Percentiles rank a stretch among this genome's conserved stretches.
These are phyloP conservation scores for Sporothrix inflata DNA, from an alignment of 2,329 filamentous ascomycete species.

Conservation along the genomic window DNA sequence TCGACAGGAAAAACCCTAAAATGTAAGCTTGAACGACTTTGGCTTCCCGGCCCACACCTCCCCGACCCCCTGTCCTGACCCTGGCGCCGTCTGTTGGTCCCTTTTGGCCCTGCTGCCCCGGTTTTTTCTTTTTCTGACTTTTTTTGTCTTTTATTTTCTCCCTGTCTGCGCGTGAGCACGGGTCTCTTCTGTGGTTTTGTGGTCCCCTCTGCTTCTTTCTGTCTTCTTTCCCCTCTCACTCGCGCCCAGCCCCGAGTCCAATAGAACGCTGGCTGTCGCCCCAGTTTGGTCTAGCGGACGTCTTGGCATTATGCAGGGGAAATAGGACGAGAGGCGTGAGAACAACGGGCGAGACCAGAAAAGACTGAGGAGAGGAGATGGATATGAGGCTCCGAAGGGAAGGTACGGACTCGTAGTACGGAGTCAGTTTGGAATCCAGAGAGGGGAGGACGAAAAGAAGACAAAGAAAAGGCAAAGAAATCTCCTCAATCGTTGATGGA, in stretches of 20 bases:
- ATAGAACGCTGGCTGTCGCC: background rate
- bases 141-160: background rate
- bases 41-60: constrained; percentile 14
- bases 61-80: background rate
- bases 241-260: background rate
- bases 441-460: background rate
- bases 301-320: constrained; percentile 25
- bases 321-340: background rate
- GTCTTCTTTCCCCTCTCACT: background rate
- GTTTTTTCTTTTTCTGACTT: background rate
- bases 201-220: background rate
- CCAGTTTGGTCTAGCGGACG: background rate
- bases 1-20: constrained; percentile 19
- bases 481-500: background rate
- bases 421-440: background rate
- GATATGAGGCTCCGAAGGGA: background rate
- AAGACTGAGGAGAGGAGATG: background rate
- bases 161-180: background rate
- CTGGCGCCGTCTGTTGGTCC: constrained; percentile 1
- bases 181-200: too few species aligned
- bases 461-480: background rate
- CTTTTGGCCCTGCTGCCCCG: background rate
- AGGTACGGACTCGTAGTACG: background rate
- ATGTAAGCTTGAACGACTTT: constrained; percentile 21
- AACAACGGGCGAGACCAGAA: background rate